Percentiles rank a stretch among this genome's conserved stretches.
These are phyloP conservation scores for Tetrahymena borealis DNA, from an alignment of 73 alveolate species.

Conservation along the genomic window DNA sequence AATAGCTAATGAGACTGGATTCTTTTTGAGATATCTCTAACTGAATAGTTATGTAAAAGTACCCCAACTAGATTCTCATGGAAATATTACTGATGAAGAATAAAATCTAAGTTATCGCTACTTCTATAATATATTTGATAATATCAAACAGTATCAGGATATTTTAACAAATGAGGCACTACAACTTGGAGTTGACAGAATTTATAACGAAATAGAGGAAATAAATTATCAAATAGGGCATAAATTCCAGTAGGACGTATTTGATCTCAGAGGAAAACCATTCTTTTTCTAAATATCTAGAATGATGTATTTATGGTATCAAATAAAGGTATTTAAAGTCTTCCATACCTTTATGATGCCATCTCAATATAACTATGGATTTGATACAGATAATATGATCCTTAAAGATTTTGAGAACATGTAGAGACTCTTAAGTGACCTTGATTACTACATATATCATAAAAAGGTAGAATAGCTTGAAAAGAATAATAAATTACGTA, in stretches of 20 bases:
- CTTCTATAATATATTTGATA: neutral
- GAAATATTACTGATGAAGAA: neutral
- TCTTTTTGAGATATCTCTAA: constrained; percentile 18
- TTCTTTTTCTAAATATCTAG: neutral
- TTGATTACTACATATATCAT: neutral
- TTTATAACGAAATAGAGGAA: neutral
- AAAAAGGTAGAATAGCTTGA: neutral
- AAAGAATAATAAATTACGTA: neutral
- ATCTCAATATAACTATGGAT: neutral
- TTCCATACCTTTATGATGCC: neutral
- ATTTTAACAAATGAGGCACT: neutral
- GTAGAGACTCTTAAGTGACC: neutral
- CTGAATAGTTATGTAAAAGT: neutral
- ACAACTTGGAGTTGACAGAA: neutral
- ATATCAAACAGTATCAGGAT: neutral
- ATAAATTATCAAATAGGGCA: neutral
- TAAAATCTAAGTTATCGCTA: neutral
- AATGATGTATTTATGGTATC: neutral
- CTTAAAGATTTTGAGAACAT: neutral
- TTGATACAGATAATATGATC: neutral
- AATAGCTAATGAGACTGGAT: constrained; percentile 15
- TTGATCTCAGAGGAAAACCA: neutral
- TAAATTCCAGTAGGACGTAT: neutral
- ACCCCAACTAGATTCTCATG: constrained; percentile 17
- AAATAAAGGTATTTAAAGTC: neutral